Base-by-base conservation (phyloP, 2,329 filamentous ascomycete genomes). In the Fusarium vanettenii region DNA sequence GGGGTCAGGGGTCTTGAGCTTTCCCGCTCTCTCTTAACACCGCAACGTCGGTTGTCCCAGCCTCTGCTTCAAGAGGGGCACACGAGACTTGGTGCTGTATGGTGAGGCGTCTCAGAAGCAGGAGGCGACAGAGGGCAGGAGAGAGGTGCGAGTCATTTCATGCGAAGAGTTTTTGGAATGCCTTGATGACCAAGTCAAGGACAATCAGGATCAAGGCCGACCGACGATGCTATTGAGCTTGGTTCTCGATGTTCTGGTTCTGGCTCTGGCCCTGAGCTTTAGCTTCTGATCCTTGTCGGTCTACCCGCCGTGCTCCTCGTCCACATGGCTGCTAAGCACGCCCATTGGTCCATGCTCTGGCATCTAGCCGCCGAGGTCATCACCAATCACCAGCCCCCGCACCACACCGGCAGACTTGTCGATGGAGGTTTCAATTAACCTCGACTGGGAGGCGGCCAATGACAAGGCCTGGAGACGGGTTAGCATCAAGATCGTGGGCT, bases 321-420 rank as follows among this genome's bases (percentile, higher is more conserved):
- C 60, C 48, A 66, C 66, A 68, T 68, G 59, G 66, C 55, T 62
- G 79, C 76, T 66, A 76, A 76, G 77, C 43, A 55, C 57, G 64
- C 65, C 81, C 67, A 85, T 85, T 84, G 83, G 84, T 67, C 70
- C 31, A 50, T 61, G 60, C 60, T 69, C 48, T 65, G 48, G 62
- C 70, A 76, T 82, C 78, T 85, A 86, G 80, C 84, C 84, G 84
- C 84, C 84, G 80, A 81, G 60, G 78, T 56, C 64, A 65, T 75
- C 75, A 67, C 81, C 76, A 81, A 80, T 80, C 76, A 80, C 75
- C 71, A 77, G 74, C 75, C 67, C 63, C 70, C 68, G 66, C 71
- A 73, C 71, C 35, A 57, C 72, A 56, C 29, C 56, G 48, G 57
- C 70, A 61, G 27, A 56, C 62, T 60, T 64, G 59, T 62, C 67